phyloP scores from a whole-genome alignment of 345 rosid species.

The Dipteronia sinensis region DNA sequence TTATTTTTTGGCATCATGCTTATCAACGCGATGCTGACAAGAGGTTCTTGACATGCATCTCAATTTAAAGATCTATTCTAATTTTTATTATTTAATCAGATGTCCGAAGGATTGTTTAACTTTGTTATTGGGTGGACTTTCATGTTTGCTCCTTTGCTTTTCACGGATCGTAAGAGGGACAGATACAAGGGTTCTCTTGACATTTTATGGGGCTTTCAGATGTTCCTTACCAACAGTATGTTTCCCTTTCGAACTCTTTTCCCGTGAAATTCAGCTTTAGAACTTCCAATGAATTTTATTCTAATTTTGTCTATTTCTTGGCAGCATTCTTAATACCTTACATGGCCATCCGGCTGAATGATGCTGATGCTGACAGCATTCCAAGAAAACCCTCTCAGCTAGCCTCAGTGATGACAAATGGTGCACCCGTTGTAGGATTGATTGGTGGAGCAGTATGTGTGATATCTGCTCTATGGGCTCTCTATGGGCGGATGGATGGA shows the following conservation, averaged over 20 bases:
- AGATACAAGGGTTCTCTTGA: constrained; percentile 79
- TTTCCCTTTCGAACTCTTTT: constrained; percentile 25
- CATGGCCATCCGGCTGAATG: constrained; percentile 83
- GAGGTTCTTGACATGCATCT: constrained; percentile 1
- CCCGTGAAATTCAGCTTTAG: not conserved
- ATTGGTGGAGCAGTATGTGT: constrained; percentile 74
- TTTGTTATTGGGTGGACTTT: constrained; percentile 95
- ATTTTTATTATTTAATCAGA: constrained; percentile 36
- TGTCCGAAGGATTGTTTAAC: constrained; percentile 94
- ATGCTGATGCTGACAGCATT: constrained; percentile 37
- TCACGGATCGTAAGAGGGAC: constrained; percentile 78
- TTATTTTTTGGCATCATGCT: not conserved
- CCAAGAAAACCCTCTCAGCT: constrained; percentile 58
- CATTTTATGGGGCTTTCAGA: constrained; percentile 79
- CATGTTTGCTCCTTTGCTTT: constrained; percentile 93
- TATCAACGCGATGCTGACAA: constrained; percentile 7
- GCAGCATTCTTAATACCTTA: constrained; percentile 91
- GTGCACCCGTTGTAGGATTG: constrained; percentile 72
- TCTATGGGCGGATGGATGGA: constrained; percentile 70
- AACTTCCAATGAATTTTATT: not conserved
- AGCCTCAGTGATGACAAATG: constrained; percentile 65
- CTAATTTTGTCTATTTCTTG: constrained; percentile 4
- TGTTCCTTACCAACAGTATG: constrained; percentile 96
- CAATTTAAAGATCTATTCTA: not conserved
- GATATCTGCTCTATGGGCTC: constrained; percentile 68